Base-by-base conservation (phyloP, 192 early-diverging fungal species). In the Umbelopsis vinacea region DNA sequence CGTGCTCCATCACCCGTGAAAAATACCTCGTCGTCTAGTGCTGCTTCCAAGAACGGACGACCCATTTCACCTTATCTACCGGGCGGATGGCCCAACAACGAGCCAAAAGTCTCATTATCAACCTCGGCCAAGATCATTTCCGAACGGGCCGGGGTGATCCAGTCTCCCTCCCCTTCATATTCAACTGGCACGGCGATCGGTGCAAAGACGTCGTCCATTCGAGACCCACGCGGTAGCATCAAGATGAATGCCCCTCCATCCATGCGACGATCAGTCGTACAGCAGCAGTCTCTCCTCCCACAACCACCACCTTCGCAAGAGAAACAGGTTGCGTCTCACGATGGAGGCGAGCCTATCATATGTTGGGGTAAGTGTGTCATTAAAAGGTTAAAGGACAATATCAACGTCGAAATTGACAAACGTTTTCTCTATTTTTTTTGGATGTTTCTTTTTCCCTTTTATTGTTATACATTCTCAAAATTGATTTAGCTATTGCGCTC, bases 211-310 rank as follows among this genome's bases (percentile, higher is more conserved):
- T 37, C 15, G 10, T 22, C 57, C 0, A 33, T 12, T n/a, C 26
- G 48, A 50, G 48, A 50, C 15, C 48, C 48, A 15, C 48, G 29
- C 33, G 57, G 57, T 7, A 63, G 57, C 37, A 63, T 63, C 33
- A 63, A 63, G 57, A 63, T 63, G 57, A 26, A 63, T 37, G 57
- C 57, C 15, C 57, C 57, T 19, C 57, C 57, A n/a, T 33, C 57
- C 17, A 63, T 63, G 57, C 26, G 57, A 14, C 38, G 17, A 63
- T 26, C 57, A 17, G 4, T 43, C 6, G 40, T 26, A 19, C 57
- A 63, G 29, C 57, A 63, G 15, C 14, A 19, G 33, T 6, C 57
- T 17, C 15, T 63, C 19, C 4, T 21, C 6, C 48, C 48, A 15
- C 48, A 50, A 17, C 29, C 26, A 35, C 29, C 57, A 0, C 57